Evolutionary conservation across 441 rosid genomes (phyloP).

Genomic region (Rhodomyrtus psidioides): DNA sequence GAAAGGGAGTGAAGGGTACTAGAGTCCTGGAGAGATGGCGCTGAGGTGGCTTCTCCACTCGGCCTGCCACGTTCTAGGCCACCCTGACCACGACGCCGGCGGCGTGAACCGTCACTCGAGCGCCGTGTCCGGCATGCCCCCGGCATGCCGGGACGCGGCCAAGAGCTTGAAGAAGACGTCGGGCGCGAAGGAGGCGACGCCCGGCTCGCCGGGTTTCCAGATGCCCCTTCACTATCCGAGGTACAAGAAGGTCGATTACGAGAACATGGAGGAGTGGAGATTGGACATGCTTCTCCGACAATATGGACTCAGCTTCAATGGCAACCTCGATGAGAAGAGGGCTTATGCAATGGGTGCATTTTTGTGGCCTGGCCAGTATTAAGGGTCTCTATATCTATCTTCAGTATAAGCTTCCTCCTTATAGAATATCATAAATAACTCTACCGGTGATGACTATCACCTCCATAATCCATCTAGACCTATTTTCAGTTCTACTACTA

Average conservation of each 20-base stretch:
- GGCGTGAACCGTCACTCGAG: neutral
- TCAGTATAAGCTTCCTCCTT: constrained; percentile 6
- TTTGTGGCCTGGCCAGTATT: constrained; percentile 38
- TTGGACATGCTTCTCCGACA: constrained; percentile 49
- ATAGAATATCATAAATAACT: neutral
- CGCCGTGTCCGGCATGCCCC: neutral
- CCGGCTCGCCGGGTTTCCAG: constrained; percentile 25
- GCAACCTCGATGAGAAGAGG: constrained; percentile 39
- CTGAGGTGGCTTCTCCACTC: constrained; percentile 43
- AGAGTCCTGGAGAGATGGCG: constrained; percentile 20
- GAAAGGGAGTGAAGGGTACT: neutral
- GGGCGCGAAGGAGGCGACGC: neutral
- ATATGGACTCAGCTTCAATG: constrained; percentile 37
- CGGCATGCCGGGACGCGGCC: neutral
- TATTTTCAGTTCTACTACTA: neutral
- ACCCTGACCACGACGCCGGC: neutral
- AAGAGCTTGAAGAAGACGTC: neutral
- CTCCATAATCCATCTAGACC: neutral
- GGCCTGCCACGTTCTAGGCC: constrained; percentile 28
- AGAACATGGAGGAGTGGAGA: constrained; percentile 47
- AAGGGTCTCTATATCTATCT: neutral
- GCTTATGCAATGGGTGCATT: constrained; percentile 44
- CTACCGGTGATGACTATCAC: neutral
- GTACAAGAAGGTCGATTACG: constrained; percentile 40
- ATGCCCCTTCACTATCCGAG: constrained; percentile 61